Evolutionary conservation across 108 stramenopile species (phyloP).

Genomic region (Aureococcus anophagefferens): DNA sequence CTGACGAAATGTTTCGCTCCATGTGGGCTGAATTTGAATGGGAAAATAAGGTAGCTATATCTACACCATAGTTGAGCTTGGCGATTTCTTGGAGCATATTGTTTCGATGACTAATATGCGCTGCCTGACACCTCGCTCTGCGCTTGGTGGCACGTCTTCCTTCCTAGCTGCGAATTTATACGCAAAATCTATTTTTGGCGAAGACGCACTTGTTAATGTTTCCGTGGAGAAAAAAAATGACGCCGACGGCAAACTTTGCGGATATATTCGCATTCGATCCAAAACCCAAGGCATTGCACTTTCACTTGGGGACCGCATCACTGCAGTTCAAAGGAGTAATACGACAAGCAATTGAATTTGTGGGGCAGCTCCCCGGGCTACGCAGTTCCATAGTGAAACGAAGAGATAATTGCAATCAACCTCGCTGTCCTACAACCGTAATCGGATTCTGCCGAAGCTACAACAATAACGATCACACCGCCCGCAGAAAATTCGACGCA

Average conservation of each 20-base stretch:
- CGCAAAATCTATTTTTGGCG: constrained; percentile 89
- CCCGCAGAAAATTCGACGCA: too few species aligned
- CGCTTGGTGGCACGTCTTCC: constrained; percentile 49
- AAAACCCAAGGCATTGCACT: constrained; percentile 99
- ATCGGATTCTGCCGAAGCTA: too few species aligned
- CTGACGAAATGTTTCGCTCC: constrained; percentile 86
- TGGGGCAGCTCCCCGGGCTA: too few species aligned
- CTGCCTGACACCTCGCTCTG: constrained; percentile 79
- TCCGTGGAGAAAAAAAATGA: constrained; percentile 97
- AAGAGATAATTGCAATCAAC: too few species aligned
- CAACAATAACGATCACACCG: too few species aligned
- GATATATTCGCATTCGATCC: constrained; percentile 95
- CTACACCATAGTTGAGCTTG: constrained; percentile 67
- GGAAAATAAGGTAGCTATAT: constrained; percentile 93
- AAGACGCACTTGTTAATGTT: constrained; percentile 97
- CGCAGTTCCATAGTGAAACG: too few species aligned
- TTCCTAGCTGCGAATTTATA: constrained; percentile 99
- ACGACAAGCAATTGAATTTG: too few species aligned
- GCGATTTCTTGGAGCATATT: constrained; percentile 86
- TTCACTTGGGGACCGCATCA: constrained; percentile 96
- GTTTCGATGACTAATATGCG: constrained; percentile 91
- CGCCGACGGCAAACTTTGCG: constrained; percentile 85
- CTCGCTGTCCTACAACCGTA: too few species aligned
- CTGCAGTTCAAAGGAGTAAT: constrained; percentile 69
- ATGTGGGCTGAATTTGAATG: constrained; percentile 99